A percentile compares a stretch with the other conserved stretches of the same genome.
These are phyloP conservation scores for Gentiana macrophylla DNA, from an alignment of 257 asterid genomes.

Conservation along the genomic window DNA sequence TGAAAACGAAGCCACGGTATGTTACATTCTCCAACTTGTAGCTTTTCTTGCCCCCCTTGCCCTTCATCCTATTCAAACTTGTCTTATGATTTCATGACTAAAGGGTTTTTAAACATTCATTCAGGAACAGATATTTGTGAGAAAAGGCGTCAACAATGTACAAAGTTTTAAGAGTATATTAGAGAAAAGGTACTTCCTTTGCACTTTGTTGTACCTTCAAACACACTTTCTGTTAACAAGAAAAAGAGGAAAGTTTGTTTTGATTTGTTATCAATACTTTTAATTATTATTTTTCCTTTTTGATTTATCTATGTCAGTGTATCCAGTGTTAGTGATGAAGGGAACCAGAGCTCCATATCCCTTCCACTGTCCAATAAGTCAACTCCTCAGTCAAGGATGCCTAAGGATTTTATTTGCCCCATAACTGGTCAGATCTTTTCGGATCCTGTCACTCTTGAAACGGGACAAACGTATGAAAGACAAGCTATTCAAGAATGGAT, in stretches of 20 bases:
- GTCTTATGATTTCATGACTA: conserved; percentile 10
- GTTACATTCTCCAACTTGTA: conserved; percentile 19
- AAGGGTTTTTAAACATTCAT: conserved; percentile 25
- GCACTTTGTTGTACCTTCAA: background rate
- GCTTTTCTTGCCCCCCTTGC: background rate
- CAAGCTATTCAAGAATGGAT: conserved; percentile 90
- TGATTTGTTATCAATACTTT: too few relatives aligned
- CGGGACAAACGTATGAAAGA: conserved; percentile 84
- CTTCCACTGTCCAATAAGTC: conserved; percentile 47
- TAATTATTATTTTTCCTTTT: conserved; percentile 2
- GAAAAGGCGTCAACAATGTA: conserved; percentile 19
- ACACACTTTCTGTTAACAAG: background rate
- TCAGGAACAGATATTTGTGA: conserved; percentile 41
- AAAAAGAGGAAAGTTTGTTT: too few relatives aligned
- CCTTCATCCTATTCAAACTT: background rate
- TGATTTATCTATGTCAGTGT: conserved; percentile 22
- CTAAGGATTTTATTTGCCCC: conserved; percentile 81
- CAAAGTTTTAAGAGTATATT: conserved; percentile 26
- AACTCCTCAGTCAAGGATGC: conserved; percentile 71
- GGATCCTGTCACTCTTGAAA: conserved; percentile 82
- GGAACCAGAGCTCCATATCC: conserved; percentile 36
- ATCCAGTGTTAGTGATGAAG: conserved; percentile 39
- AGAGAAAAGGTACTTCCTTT: conserved; percentile 40
- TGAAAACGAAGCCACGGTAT: conserved; percentile 45
- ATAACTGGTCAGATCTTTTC: conserved; percentile 70